Evolutionary conservation across 2,329 filamentous ascomycete genomes (phyloP).

Genomic region (Alternaria panax): DNA sequence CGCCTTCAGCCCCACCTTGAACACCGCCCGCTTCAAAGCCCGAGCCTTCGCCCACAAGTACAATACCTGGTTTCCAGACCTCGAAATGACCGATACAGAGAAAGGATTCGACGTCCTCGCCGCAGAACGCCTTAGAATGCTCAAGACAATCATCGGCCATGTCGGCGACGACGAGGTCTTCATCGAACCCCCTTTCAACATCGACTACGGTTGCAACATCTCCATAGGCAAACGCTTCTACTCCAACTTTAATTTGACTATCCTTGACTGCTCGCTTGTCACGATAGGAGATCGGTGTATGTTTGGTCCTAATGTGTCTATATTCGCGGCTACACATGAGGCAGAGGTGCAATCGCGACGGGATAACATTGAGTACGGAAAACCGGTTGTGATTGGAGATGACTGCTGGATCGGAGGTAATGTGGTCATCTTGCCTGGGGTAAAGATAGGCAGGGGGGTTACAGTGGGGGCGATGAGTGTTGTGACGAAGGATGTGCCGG

Average conservation of each 20-base stretch:
- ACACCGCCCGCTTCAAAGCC: slow-evolving; percentile 61
- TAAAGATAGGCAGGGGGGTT: slow-evolving; percentile 77
- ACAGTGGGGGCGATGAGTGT: slow-evolving; percentile 83
- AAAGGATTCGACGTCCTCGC: slow-evolving; percentile 36
- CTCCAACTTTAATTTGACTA: slow-evolving; percentile 64
- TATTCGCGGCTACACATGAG: slow-evolving; percentile 63
- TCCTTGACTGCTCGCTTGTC: slow-evolving; percentile 62
- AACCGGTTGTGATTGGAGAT: slow-evolving; percentile 57
- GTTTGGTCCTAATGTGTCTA: slow-evolving; percentile 61
- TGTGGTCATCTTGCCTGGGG: slow-evolving; percentile 71
- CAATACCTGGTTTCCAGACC: slow-evolving; percentile 57
- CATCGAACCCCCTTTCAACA: slow-evolving; percentile 67
- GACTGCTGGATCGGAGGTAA: slow-evolving; percentile 58
- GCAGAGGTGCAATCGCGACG: slow-evolving; percentile 57
- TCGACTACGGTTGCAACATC: slow-evolving; percentile 73
- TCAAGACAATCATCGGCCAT: slow-evolving; percentile 43
- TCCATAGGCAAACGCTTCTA: slow-evolving; percentile 69
- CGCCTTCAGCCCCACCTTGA: slow-evolving; percentile 57
- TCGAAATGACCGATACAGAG: slow-evolving; percentile 20
- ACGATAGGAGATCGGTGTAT: slow-evolving; percentile 61
- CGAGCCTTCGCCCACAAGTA: slow-evolving; percentile 65
- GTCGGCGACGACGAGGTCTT: slow-evolving; percentile 49
- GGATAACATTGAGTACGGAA: slow-evolving; percentile 59
- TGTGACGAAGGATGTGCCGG: slow-evolving; percentile 78
- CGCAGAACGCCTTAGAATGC: slow-evolving; percentile 32